Percentiles rank a stretch among this genome's conserved stretches.
Evolutionary conservation across 192 early-diverging fungal species (phyloP).

Genomic region (Backusella psychrophila): DNA sequence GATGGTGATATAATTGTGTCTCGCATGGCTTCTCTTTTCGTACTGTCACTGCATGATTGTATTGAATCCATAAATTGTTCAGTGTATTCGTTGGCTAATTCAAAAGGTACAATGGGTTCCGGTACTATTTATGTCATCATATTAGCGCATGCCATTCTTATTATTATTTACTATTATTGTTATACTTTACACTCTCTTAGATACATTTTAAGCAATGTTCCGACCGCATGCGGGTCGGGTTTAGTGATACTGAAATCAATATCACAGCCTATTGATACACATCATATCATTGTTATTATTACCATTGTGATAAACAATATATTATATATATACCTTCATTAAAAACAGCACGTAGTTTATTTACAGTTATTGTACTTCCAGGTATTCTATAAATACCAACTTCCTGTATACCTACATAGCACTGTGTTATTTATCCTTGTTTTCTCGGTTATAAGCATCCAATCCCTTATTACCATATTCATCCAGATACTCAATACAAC

Average conservation of each 20-base stretch:
- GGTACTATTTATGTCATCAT: slow-evolving; percentile 35
- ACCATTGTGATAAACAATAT: background rate
- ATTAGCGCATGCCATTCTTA: too few species aligned
- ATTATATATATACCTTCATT: slow-evolving; percentile 39
- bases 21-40: background rate
- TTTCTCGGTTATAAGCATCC: background rate
- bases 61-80: slow-evolving; percentile 27
- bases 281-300: background rate
- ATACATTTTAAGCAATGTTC: slow-evolving; percentile 58
- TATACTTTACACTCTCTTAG: slow-evolving; percentile 53
- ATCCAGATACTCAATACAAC: slow-evolving; percentile 39
- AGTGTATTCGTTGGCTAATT: slow-evolving; percentile 45
- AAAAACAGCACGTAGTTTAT: slow-evolving; percentile 46
- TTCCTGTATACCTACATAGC: slow-evolving; percentile 43
- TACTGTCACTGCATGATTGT: slow-evolving; percentile 24
- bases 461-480: slow-evolving; percentile 18
- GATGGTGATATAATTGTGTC: background rate
- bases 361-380: slow-evolving; percentile 49
- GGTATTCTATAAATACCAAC: slow-evolving; percentile 55
- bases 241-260: slow-evolving; percentile 40
- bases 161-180: background rate
- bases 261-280: slow-evolving; percentile 31
- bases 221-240: slow-evolving; percentile 57
- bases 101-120: slow-evolving; percentile 45
- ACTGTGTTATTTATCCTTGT: background rate